phyloP scores from a whole-genome alignment of 768 basidiomycete species.

The Kwoniella europaea region DNA sequence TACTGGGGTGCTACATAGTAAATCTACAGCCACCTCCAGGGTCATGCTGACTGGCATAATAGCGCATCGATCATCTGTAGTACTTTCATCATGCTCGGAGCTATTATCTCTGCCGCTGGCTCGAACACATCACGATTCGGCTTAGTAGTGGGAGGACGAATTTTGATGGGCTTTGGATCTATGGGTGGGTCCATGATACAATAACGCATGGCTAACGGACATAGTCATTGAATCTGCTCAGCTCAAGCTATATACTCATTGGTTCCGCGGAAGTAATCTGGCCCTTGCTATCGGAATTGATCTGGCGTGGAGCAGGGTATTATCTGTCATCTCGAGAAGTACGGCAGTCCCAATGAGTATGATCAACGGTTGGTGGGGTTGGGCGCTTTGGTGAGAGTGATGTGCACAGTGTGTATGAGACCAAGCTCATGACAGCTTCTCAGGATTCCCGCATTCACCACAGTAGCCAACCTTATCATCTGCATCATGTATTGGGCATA shows the following conservation, averaged over 20 bases:
- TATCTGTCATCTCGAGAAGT: conserved; percentile 35
- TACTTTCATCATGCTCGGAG: conserved; percentile 48
- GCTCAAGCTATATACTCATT: conserved; percentile 52
- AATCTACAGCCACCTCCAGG: conserved; percentile 5
- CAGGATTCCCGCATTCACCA: conserved; percentile 48
- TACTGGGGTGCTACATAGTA: conserved; percentile 51
- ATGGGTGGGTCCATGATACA: conserved; percentile 25
- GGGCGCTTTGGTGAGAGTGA: conserved; percentile 50
- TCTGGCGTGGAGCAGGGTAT: conserved; percentile 49
- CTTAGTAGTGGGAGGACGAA: conserved; percentile 41
- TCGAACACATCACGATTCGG: conserved; percentile 34
- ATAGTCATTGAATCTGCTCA: conserved; percentile 49
- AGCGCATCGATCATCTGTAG: conserved; percentile 47
- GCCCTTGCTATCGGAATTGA: conserved; percentile 49
- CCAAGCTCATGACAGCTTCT: neutral
- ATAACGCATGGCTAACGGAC: neutral
- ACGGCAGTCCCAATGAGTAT: conserved; percentile 50
- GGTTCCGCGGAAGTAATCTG: conserved; percentile 40
- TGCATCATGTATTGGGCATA: conserved; percentile 45
- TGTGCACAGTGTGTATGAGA: no score
- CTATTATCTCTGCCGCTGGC: conserved; percentile 35
- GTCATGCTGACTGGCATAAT: neutral
- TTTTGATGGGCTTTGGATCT: conserved; percentile 52
- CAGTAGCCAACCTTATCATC: conserved; percentile 38
- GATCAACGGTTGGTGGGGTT: conserved; percentile 54